Evolutionary conservation across 345 rosid species (phyloP), one percentile per base, ranked within the genome.

Genomic region (Pseudoturritis turrita): DNA sequence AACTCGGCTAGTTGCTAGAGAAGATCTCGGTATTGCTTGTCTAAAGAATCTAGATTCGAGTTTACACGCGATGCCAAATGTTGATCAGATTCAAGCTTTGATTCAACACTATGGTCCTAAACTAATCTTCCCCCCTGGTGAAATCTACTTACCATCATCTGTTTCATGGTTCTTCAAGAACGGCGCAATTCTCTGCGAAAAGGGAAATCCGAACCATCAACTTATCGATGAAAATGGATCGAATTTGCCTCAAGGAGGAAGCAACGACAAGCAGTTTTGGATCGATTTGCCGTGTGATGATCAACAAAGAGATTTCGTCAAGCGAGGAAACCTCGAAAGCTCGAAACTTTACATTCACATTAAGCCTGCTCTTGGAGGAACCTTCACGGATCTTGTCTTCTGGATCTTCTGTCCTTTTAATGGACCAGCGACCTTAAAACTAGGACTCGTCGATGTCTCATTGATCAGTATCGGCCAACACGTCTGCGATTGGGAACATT

Each of bases 401-500:
- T 91, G 97, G 98, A 81, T 89, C 40, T 94, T 89, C 51, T 94
- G 84, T 68, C 96, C 97, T 45, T 89, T 91, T 75, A 94, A 94
- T 43, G 97, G 97, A 19, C 98, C 96, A 69, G 96, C 84, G 6
- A 88, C 89, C 12, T 79, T 94, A 49, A 91, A 89, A 63, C 64
- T 87, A 9, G 92, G 95, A 65, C 61, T 73, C 0, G 3, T 84
- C 62, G 84, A 65, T 41, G 7, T 88, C 60, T 28, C 87, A 14
- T 77, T 94, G 45, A 60, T 81, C 72, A 81, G 73, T 62, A 82
- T 87, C 10, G 98, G 98, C 6, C 91, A 89, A 79, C 96, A 91
- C 75, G 89, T 91, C 4, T 85, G 91, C n/a, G 97, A 94, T 37
- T 91, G 96, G 97, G 98, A 91, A 77, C 97, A 94, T 77, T 85